phyloP scores from a whole-genome alignment of 2,329 filamentous ascomycete genomes.

The Capronia epimyces region DNA sequence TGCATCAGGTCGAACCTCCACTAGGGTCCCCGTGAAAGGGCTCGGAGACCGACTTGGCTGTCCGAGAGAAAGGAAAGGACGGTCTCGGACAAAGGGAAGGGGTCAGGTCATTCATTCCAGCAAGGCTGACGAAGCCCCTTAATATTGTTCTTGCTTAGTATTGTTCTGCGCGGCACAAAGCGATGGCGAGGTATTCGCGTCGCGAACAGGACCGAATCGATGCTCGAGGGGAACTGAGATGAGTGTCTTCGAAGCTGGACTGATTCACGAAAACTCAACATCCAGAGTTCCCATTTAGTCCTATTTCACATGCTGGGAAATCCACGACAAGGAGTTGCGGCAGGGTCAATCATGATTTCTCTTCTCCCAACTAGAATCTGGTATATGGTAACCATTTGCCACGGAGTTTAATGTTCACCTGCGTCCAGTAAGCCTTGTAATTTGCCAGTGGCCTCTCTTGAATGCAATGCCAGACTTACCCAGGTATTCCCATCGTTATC shows the following conservation, averaged over 20 bases:
- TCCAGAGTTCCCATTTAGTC: too few species aligned
- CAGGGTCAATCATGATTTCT: not conserved
- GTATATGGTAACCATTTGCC: slow-evolving; percentile 67
- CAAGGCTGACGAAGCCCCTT: slow-evolving; percentile 22
- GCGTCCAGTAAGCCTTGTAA: slow-evolving; percentile 1
- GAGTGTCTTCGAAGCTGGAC: too few species aligned
- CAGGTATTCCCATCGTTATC: slow-evolving; percentile 75
- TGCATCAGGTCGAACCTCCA: not conserved
- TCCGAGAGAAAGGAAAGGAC: not conserved
- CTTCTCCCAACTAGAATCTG: slow-evolving; percentile 35
- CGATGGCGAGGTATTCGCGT: not conserved
- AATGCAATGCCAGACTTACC: slow-evolving; percentile 34
- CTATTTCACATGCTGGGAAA: too few species aligned
- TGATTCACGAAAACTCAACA: too few species aligned
- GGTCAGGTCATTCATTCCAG: not conserved
- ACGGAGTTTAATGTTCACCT: slow-evolving; percentile 70
- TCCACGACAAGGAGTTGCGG: not conserved
- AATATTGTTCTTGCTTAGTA: slow-evolving; percentile 27
- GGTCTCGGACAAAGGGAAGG: not conserved
- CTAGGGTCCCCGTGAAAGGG: not conserved
- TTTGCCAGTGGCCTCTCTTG: not conserved
- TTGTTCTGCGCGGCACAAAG: slow-evolving; percentile 23
- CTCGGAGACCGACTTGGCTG: not conserved
- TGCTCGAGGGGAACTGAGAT: not conserved
- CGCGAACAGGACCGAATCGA: not conserved